Evolutionary conservation across 345 rosid species (phyloP), one percentile per base, ranked within the genome.

Genomic region (Boechera stricta): DNA sequence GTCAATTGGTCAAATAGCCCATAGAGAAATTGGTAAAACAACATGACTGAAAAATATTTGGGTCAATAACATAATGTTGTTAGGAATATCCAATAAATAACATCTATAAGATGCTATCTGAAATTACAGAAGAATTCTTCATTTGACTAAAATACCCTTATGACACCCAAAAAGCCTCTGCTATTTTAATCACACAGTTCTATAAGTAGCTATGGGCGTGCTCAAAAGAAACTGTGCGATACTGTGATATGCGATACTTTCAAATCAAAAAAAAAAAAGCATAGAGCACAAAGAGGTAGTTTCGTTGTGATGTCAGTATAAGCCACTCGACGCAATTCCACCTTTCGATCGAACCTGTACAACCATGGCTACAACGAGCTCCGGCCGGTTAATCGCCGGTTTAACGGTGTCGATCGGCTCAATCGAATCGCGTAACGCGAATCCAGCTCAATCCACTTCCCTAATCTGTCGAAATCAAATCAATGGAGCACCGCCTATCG

Each of bases 341-440:
- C 52, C 60, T 53, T 54, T 31, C 70, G 33, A 57, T 39, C 51
- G 26, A 49, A 38, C 16, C 67, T 56, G 21, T 26, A 16, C 51
- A 57, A n/a, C 74, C 77, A 89, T 93, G 98, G 77, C 87, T 49
- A 85, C 87, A 53, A 85, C 88, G 47, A 82, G 78, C 79, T 76
- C 79, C 85, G 70, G 82, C 80, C 87, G 86, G 74, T 70, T 85
- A 71, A 73, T 78, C 69, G 69, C 75, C 83, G 84, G 79, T 28
- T 67, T 62, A 18, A 52, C 79, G 36, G 24, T 58, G 12, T 55
- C 82, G 32, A n/a, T 64, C 63, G 36, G 75, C 31, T 64, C 76
- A 53, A 59, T 77, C 59, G 67, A 76, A 32, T 69, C 71, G 39
- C 85, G 59, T 38, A 76, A 74, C 45, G 53, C 67, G 11, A 77